Base-by-base conservation (phyloP, 2,329 filamentous ascomycete genomes). In the Phialemonium atrogriseum region DNA sequence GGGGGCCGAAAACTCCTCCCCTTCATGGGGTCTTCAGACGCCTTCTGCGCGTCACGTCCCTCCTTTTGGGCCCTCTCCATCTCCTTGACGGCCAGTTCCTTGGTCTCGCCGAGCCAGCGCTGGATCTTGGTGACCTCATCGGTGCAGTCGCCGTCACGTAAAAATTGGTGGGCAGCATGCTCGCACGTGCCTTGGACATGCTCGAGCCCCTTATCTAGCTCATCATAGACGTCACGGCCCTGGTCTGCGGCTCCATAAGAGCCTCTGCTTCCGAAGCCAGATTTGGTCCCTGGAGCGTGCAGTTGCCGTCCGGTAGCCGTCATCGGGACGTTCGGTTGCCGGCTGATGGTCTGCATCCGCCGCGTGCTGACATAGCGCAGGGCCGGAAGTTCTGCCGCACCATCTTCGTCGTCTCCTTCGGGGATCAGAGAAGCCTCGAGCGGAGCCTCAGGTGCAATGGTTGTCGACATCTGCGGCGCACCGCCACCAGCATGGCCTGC, bases 111-210 rank as follows among this genome's bases (percentile, higher is more conserved):
- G 25, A 93, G 70, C 11, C 76, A 73, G 35, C 68, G 64, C 48
- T 77, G 73, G 32, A 88, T 80, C 27, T 76, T 79, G 16, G 67
- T 64, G 23, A 94, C 70, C 54, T 94, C 85, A 12, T 75, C 70
- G n/a, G 66, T 70, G 56, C 88, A 94, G 48, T 91, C 81, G 9
- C 87, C 88, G 32, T 87, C 82, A 15, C 88, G 77, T n/a, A 95
- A 66, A 39, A 91, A 86, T 48, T 93, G 84, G 50, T 94, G 87
- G 0, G 88, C 88, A 3, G 83, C 88, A 33, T 79, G 78, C 59
- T 95, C 88, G 52, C 84, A 93, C 46, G 87, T 73, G 34, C 70
- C 71, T 53, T 94, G 86, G 5, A 85, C 82, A 41, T 75, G 73
- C 50, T 94, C 87, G 16, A 95, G 64, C 1, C 75, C 73, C 50